Evolutionary conservation across 495 filamentous ascomycete species (phyloP).

Genomic region (Xylaria castorea): DNA sequence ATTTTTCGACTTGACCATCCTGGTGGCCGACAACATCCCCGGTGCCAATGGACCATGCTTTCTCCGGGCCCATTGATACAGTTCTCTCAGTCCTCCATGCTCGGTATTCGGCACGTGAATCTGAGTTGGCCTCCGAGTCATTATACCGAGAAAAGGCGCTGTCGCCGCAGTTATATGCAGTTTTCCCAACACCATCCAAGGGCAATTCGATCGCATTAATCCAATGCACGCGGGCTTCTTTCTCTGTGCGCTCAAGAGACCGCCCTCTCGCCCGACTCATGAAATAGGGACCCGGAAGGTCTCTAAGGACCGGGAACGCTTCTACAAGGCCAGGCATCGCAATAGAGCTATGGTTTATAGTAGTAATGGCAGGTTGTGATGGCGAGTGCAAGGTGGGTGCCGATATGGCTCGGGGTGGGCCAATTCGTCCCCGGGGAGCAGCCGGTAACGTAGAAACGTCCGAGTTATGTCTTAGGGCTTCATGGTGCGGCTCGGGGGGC

Average conservation of each 20-base stretch:
- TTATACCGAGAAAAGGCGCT: slow-evolving; percentile 39
- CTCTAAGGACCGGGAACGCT: slow-evolving; percentile 45
- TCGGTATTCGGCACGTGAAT: slow-evolving; percentile 46
- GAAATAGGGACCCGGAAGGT: slow-evolving; percentile 44
- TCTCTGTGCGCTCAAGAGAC: slow-evolving; percentile 53
- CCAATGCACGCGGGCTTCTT: slow-evolving; percentile 45
- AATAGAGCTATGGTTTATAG: slow-evolving; percentile 26
- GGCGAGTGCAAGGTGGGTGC: slow-evolving; percentile 30
- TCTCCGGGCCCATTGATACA: slow-evolving; percentile 53
- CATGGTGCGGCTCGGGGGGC: slow-evolving; percentile 43
- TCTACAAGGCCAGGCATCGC: slow-evolving; percentile 36
- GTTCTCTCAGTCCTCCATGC: slow-evolving; percentile 54
- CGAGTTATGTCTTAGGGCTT: slow-evolving; percentile 32
- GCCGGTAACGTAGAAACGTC: slow-evolving; percentile 43
- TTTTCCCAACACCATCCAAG: slow-evolving; percentile 16
- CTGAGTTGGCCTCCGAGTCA: slow-evolving; percentile 36
- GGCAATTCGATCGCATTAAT: slow-evolving; percentile 20
- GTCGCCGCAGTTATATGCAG: slow-evolving; percentile 45
- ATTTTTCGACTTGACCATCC: slow-evolving; percentile 73
- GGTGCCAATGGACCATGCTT: slow-evolving; percentile 63
- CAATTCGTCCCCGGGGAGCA: slow-evolving; percentile 33
- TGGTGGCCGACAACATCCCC: slow-evolving; percentile 46
- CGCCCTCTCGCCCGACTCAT: slow-evolving; percentile 40
- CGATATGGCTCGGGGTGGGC: slow-evolving; percentile 33
- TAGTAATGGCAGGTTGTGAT: slow-evolving; percentile 16